Evolutionary conservation across 768 basidiomycete genomes (phyloP), one percentile per base, ranked within the genome.

Genomic region (Leccinum ochraceum): DNA sequence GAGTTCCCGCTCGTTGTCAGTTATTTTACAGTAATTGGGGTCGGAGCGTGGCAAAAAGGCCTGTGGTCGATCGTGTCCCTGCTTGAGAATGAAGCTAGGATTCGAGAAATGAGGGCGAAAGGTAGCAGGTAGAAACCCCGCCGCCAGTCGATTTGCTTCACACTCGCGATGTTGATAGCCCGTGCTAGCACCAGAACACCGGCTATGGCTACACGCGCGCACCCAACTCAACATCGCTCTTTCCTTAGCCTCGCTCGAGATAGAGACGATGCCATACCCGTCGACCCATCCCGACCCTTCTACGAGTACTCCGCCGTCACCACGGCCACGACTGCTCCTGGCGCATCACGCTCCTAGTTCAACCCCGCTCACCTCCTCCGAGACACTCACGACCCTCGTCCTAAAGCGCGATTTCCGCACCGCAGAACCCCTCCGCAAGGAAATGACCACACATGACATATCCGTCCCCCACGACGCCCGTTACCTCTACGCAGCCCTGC

Each of bases 381-480:
- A 63, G 13, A 66, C 68, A 1, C 63, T 76, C 11, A 62, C 53
- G 1, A 54, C 62, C 10, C 69, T 75, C 36, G 67, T 76, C 22
- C 50, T 44, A 32, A 63, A 57, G 24, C 52, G 62, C 17, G 32
- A 72, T 22, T 71, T 72, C 24, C 42, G 22, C 10, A 24, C 24
- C 24, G 24, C 24, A 24, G 24, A 24, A 3, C 3, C 24, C 24
- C 24, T 30, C 28, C 28, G 28, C 28, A 30, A 8, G 42, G 81
- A 82, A 63, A 63, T 85, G 62, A 56, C 71, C 13, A 66, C 74
- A 6, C 68, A 76, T 58, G 75, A 77, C 16, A 62, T 78, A 14
- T 61, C 68, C 9, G 79, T 86, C 53, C 70, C 72, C 16, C 39
- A 42, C 7, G 64, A 28, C 26, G 26, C 26, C 26, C 26, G 26